Base-by-base conservation (phyloP, 73 alveolate genomes). In the Blepharisma japonicum region DNA sequence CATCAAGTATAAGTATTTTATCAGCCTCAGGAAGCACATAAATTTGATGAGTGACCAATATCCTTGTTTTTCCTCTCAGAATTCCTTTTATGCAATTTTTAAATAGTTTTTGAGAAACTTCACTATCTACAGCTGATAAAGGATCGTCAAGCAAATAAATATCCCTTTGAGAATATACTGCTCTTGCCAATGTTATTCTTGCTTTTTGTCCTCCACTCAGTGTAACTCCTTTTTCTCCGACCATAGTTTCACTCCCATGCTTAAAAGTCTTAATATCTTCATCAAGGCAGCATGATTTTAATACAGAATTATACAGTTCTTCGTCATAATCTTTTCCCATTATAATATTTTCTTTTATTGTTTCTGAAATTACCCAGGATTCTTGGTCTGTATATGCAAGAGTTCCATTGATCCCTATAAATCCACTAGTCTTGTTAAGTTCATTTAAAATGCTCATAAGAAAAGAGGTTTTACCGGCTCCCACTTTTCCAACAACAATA, bases 131-230 rank as follows among this genome's bases (percentile, higher is more conserved):
- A 55, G 97, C 89, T 68, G 89, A 71, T 20, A 91, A 54, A 0
- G 97, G 97, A 77, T 91, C 97, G 74, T 91, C 97, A 68, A 91
- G 82, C 21, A 91, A 79, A 56, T 76, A 68, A 21, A 91, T 87
- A 78, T 88, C 95, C 9, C 81, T 61, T 76, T 91, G 77, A 38
- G 83, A 72, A 78, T 91, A 91, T 6, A 91, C 87, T 0, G 97
- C 97, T 55, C 97, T 83, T 6, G 97, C 97, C 38, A 91, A 56
- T 79, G 78, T 71, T 51, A 90, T 79, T 87, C 94, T 76, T 6
- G 94, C 94, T 78, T 83, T 87, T 83, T 87, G 91, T 1, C 94
- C 94, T 42, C 94, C 94, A 38, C 89, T 80, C 77, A 87, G 79
- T 66, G 82, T 87, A 2, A 78, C 87, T 20, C 94, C 94, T 71